Base-by-base conservation (phyloP, 2,329 filamentous ascomycete genomes). In the Trichoderma afroharzianum region DNA sequence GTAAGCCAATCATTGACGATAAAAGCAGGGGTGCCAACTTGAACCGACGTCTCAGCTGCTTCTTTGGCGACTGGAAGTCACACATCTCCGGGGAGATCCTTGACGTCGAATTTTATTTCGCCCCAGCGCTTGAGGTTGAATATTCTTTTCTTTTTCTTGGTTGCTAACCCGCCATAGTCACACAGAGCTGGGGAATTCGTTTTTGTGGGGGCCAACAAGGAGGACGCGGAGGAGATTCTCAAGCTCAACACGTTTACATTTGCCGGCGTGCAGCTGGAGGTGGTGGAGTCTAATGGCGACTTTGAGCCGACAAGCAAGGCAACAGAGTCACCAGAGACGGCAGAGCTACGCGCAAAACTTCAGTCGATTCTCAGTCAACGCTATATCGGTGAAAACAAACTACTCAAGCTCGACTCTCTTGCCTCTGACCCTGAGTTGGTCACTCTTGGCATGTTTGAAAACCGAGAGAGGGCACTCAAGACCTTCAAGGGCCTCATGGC, bases 401-500 rank as follows among this genome's bases (percentile, higher is more conserved):
- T 98, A 0, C 87, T 98, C 50, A 90, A 97, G 78, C 88, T 99
- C 11, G 94, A 93, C n/a, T 85, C 87, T 1, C 88, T 98, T 11
- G 91, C 88, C 36, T 84, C 88, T 62, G 95, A 98, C 76, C 83
- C 89, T 2, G 88, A 91, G 71, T 87, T 98, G 5, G 85, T 90
- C 68, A 85, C 88, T 55, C 90, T 94, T 81, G 93, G 93, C 47
- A 92, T 95, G 77, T 94, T 97, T 79, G 88, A 90, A 73, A 89
- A 85, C 72, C 88, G 87, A 72, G 89, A 91, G 4, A 91, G 90
- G 1, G 90, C 92, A 59, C 88, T 92, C 74, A 99, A 98, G 80
- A 93, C 97, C 73, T 98, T 98, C 82, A 93, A 93, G 67, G 95
- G 93, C 1, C 86, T 98, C 73, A 97, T 98, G 93, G 90, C 89